Base-by-base conservation (phyloP, 2,329 filamentous ascomycete species). In the Alternaria sp. region DNA sequence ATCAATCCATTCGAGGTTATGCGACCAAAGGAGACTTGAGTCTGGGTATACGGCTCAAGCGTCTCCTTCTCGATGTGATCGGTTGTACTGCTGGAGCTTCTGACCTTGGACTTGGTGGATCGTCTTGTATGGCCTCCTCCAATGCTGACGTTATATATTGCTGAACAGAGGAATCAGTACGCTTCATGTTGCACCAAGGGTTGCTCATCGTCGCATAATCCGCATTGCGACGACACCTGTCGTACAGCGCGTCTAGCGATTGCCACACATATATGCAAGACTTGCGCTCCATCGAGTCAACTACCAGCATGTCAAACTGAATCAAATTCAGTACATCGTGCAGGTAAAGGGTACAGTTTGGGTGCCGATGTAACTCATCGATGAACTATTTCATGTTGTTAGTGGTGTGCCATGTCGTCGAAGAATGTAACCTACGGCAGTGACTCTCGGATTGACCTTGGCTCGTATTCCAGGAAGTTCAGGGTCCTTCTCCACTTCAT, bases 271-370 rank as follows among this genome's bases (percentile, higher is more conserved):
- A 13, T 13, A 26, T 17, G 26, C 63, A 68, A 6, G 61, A 32
- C 8, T 40, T 36, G 12, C 67, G 59, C 3, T 63, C 25, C 3
- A 10, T 19, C 0, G 67, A 63, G 8, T 65, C 54, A 1, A 67
- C 49, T 5, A 63, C 13, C 8, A 69, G 44, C 67, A 69, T 69
- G 15, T 61, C 52, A 3, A 66, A 13, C 40, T 64, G 51, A 4
- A 67, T 64, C 47, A 67, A 28, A 9, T 60, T 45, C 21, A 69
- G 51, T 32, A 69, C 19, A 0, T 64, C 51, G 21, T 71, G 69
- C 17, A 63, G 19, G 25, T 50, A 71, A 2, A 55, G 51, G 0
- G 65, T 67, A 28, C 69, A 71, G 0, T 57, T 28, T 1, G 28
- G 12, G n/a, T 62, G 59, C 0, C 40, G 25, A 36, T 71, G 66